These are phyloP conservation scores for carrot (Daucus carota) DNA, from an alignment of 129 eudicot species.

Conservation along the genomic window DNA sequence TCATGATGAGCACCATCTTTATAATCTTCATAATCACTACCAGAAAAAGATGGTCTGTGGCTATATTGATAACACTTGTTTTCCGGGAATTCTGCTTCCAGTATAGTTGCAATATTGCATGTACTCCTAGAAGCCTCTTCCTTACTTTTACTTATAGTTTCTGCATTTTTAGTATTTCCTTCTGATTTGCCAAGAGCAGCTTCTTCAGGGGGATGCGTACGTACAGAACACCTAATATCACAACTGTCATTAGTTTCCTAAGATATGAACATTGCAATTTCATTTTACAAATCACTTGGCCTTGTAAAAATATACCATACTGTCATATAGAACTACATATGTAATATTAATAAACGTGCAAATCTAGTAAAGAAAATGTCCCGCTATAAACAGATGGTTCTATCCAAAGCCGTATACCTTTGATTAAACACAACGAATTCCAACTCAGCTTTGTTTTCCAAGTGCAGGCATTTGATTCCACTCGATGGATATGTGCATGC, in stretches of 20 bases:
- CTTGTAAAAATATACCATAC: not conserved
- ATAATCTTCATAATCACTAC: slow-evolving; percentile 16
- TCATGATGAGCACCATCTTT: slow-evolving; percentile 13
- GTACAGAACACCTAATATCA: slow-evolving; percentile 23
- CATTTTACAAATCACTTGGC: not conserved
- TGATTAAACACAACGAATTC: not conserved
- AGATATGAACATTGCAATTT: not conserved
- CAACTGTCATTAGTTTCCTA: not conserved
- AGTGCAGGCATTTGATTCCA: slow-evolving; percentile 7
- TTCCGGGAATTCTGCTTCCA: slow-evolving; percentile 22
- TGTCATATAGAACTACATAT: not conserved
- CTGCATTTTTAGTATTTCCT: slow-evolving; percentile 25
- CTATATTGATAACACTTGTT: slow-evolving; percentile 19
- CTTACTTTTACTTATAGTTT: slow-evolving; percentile 19
- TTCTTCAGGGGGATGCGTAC: slow-evolving; percentile 9
- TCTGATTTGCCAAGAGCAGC: slow-evolving; percentile 22
- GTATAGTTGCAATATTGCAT: slow-evolving; percentile 18
- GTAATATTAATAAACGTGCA: not conserved
- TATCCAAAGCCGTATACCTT: not conserved
- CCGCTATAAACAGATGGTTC: too few species aligned
- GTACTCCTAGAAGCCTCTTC: slow-evolving; percentile 22
- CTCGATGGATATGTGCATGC: slow-evolving; percentile 31
- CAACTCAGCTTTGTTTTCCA: not conserved
- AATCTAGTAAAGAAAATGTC: not conserved
- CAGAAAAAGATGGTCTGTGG: slow-evolving; percentile 19